Percentiles rank a stretch among this genome's conserved stretches.
These are phyloP conservation scores for Hirschioporus abietinus DNA, from an alignment of 768 basidiomycete genomes.

Conservation along the genomic window DNA sequence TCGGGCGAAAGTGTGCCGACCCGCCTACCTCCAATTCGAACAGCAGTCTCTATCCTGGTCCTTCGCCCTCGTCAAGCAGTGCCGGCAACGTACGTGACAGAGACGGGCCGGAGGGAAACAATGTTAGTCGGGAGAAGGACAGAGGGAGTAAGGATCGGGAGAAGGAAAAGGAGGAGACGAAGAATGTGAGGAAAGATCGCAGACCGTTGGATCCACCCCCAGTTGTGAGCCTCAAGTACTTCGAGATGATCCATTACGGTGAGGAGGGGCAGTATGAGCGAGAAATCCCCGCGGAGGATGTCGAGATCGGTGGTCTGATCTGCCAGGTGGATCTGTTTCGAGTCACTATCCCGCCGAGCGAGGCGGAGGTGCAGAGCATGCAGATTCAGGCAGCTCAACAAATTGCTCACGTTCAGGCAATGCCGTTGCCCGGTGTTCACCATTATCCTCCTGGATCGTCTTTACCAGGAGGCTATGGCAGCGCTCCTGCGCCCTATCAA, in stretches of 20 bases:
- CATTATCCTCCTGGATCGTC: background rate
- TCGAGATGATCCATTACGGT: constrained; percentile 38
- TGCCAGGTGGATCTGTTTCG: constrained; percentile 79
- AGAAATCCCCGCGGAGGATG: constrained; percentile 25
- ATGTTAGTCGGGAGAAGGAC: background rate
- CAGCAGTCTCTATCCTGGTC: background rate
- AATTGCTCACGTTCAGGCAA: background rate
- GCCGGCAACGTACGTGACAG: background rate
- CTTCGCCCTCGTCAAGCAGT: background rate
- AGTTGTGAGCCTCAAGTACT: constrained; percentile 49
- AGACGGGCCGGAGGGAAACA: background rate
- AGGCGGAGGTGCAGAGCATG: background rate
- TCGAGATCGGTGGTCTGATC: constrained; percentile 42
- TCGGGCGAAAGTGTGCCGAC: constrained; percentile 55
- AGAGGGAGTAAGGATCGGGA: constrained; percentile 11
- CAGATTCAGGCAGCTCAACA: background rate
- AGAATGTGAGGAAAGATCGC: constrained; percentile 44
- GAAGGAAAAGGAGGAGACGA: background rate
- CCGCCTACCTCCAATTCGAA: background rate
- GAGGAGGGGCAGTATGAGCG: constrained; percentile 34
- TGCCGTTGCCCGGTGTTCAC: background rate
- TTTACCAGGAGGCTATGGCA: background rate
- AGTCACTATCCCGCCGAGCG: constrained; percentile 22
- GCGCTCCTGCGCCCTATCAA: background rate
- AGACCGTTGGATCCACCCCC: constrained; percentile 65